phyloP scores from a whole-genome alignment of 2,329 filamentous ascomycete species.

The Claviceps digitariae region DNA sequence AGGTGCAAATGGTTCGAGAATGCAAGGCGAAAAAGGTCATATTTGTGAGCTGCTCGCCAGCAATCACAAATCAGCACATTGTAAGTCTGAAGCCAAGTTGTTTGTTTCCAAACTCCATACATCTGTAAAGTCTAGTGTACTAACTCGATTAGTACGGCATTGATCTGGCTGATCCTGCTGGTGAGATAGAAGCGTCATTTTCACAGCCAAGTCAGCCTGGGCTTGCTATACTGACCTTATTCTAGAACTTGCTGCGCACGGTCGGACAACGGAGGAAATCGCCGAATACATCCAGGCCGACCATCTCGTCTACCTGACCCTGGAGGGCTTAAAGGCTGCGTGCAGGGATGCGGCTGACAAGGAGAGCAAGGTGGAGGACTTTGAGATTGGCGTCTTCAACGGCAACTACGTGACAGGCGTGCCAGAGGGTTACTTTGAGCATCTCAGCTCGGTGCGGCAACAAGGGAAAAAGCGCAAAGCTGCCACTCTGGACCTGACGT shows the following conservation, averaged over 20 bases:
- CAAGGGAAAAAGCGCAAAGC: conserved; percentile 19
- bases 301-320: conserved; percentile 12
- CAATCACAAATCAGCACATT: conserved; percentile 76
- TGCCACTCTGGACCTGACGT: not conserved
- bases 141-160: conserved; percentile 26
- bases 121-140: not conserved
- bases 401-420: conserved; percentile 77
- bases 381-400: conserved; percentile 87
- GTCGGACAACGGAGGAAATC: conserved; percentile 25
- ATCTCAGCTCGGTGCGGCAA: conserved; percentile 58
- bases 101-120: not conserved
- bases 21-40: conserved; percentile 71
- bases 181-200: not conserved
- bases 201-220: not conserved
- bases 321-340: conserved; percentile 47
- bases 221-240: not conserved
- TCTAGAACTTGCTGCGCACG: conserved; percentile 28
- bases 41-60: conserved; percentile 70
- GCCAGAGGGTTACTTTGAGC: conserved; percentile 67
- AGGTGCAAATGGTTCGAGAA: conserved; percentile 61
- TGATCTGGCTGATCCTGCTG: conserved; percentile 27
- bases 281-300: conserved; percentile 9
- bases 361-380: conserved; percentile 41
- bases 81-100: conserved; percentile 37
- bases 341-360: conserved; percentile 55